Percentiles rank a stretch among this genome's conserved stretches.
These are phyloP conservation scores for Monascus ruber DNA, from an alignment of 2,329 filamentous ascomycete species.

Conservation along the genomic window DNA sequence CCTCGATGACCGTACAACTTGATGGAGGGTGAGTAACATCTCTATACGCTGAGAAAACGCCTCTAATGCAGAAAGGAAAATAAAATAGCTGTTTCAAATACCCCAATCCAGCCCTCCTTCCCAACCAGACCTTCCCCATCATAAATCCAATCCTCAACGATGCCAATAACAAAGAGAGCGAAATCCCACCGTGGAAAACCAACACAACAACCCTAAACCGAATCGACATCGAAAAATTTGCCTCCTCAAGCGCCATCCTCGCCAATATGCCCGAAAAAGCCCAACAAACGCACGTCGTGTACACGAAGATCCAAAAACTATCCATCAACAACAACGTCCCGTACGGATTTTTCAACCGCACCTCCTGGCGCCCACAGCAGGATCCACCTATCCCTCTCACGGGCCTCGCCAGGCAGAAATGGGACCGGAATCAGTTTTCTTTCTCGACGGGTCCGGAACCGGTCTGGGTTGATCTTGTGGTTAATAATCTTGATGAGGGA, in stretches of 20 bases:
- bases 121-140: constrained; percentile 27
- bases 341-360: constrained; percentile 39
- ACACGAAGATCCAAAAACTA: constrained; percentile 36
- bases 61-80: constrained; percentile 1
- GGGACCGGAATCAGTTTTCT: constrained; percentile 34
- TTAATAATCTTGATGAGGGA: constrained; percentile 42
- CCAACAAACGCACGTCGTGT: constrained; percentile 34
- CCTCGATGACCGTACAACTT: constrained; percentile 20
- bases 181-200: background rate
- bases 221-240: constrained; percentile 17
- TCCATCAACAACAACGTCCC: constrained; percentile 33
- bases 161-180: background rate
- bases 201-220: background rate
- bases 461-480: constrained; percentile 36
- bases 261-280: constrained; percentile 16
- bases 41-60: background rate
- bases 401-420: constrained; percentile 22
- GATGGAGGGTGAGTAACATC: constrained; percentile 22
- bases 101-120: constrained; percentile 31
- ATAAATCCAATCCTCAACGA: constrained; percentile 7
- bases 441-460: constrained; percentile 17
- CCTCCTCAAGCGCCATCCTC: constrained; percentile 16
- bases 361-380: constrained; percentile 32
- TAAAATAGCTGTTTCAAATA: constrained; percentile 32
- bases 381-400: constrained; percentile 23